Evolutionary conservation across 2,329 filamentous ascomycete genomes (phyloP), one percentile per base, ranked within the genome.

Genomic region (Lecanicillium sp.): DNA sequence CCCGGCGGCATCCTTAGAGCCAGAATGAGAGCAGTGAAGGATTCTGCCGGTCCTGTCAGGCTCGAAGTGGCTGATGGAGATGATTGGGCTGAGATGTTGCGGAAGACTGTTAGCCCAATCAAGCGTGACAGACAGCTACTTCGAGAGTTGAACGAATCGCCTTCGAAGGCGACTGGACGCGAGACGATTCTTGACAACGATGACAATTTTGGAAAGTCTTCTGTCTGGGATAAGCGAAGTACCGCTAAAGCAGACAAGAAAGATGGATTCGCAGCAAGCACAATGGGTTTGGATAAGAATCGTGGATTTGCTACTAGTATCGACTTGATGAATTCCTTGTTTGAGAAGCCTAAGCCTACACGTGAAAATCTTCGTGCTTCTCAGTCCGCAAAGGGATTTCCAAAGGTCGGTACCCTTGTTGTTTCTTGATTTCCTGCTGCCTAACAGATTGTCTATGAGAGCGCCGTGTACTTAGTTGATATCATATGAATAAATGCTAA

Each of bases 291-390:
- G 49, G 59, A 63, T 29, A 71, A 76, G 49, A 69, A 73, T 38
- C 76, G 77, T 47, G 81, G 83, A 1, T 90, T 95, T 60, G 75
- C 80, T 15, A 95, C 84, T 15, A 89, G 85, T 54, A 94, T 96
- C 63, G 92, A 95, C 66, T 68, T 95, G 57, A 95, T 95, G 87
- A 90, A 94, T 57, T 94, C 87, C 34, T 68, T 95, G 40, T 95
- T 94, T 62, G 83, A 85, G 58, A 77, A 83, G 61, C 72, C 79
- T 46, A 78, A 75, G 65, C 71, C 69, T 38, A 71, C 71, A 46
- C 62, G 65, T 38, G 68, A 74, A 51, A 74, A 70, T 51, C 57
- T 70, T 39, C 71, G 73, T 52, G 68, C 66, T 46, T 62, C 68
- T 27, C 55, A 67, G 48, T 60, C 70, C 43, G 65, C 68, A 51